Conservation (phyloP, 2,329 filamentous ascomycete species). For the Podosphaera fusca region DNA sequence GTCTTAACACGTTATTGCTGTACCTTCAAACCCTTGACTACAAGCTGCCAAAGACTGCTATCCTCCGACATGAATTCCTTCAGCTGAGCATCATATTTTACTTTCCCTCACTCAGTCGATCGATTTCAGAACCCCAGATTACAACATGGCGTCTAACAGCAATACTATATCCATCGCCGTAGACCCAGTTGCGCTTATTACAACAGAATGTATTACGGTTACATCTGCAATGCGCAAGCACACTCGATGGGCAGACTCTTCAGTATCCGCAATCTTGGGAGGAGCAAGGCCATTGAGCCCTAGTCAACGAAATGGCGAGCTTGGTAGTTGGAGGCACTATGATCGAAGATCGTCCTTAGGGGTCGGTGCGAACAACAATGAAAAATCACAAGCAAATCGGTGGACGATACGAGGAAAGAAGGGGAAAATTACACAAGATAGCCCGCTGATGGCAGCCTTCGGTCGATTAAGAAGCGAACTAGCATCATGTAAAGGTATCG, state of each 20-base stretch:
- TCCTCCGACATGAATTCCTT: background rate
- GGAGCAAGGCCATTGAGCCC: conserved; percentile 28
- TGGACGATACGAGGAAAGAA: conserved; percentile 92
- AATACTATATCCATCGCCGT: conserved; percentile 51
- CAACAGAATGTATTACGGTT: conserved; percentile 96
- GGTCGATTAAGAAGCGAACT: conserved; percentile 72
- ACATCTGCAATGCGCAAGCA: conserved; percentile 97
- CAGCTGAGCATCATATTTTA: background rate
- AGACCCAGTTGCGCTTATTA: conserved; percentile 77
- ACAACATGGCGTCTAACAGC: conserved; percentile 7
- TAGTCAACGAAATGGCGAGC: conserved; percentile 21
- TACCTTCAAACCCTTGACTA: background rate
- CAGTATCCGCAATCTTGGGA: conserved; percentile 83
- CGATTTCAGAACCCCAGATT: background rate
- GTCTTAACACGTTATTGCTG: background rate
- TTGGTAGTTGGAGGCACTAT: conserved; percentile 8
- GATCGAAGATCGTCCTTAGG: conserved; percentile 7
- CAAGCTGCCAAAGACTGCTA: background rate
- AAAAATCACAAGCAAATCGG: conserved; percentile 47
- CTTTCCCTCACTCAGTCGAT: background rate
- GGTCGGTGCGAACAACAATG: conserved; percentile 22
- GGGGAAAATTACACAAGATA: conserved; percentile 92
- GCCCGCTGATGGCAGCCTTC: conserved; percentile 87
- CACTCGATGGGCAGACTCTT: conserved; percentile 85
- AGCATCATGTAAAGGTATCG: conserved; percentile 54